Evolutionary conservation across 805 yeast genomes (phyloP), one percentile per base, ranked within the genome.

Genomic region (Yamadazyma paraphyllophila): DNA sequence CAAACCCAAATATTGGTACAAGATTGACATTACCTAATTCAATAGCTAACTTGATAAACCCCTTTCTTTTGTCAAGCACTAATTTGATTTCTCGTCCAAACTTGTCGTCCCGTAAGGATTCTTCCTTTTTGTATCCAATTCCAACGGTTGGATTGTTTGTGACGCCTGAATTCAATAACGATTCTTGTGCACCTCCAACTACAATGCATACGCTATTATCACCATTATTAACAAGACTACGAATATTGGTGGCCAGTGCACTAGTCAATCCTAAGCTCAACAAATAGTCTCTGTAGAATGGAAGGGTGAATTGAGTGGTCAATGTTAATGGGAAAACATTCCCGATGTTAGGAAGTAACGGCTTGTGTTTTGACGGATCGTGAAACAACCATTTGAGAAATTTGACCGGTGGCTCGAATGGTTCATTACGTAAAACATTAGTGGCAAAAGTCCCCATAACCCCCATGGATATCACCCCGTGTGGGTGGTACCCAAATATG

Each of bases 181-280:
- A 82, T 58, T 94, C 99, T 48, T 89, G 86, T 0, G 98, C 98
- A 0, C 99, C 99, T 2, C 99, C 99, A 17, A 94, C 83, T 1
- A 94, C 98, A 47, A 94, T 83, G 50, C 92, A 86, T 10, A 91
- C 85, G 2, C 96, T 86, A 54, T 80, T 83, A 52, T 84, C 81
- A 12, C 76, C 76, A 46, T 81, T 77, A 43, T 62, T 65, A 39
- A 94, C 72, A 24, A 88, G 71, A 20, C 82, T 74, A 49, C 77
- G 66, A 37, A 94, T 85, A 52, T 91, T 89, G 39, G 69, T 71
- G 44, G 82, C 83, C 0, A 90, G 80, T 1, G 96, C 97, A 8
- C 96, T 82, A 2, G 96, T 85, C 15, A 89, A 76, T 0, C 98
- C 98, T 20, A 90, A 62, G 1, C 88, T 75, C 61, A 89, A 63